Percentiles rank a stretch among this genome's conserved stretches.
Evolutionary conservation across 306 rosid species (phyloP).

Genomic region (Prunus fruticosa): DNA sequence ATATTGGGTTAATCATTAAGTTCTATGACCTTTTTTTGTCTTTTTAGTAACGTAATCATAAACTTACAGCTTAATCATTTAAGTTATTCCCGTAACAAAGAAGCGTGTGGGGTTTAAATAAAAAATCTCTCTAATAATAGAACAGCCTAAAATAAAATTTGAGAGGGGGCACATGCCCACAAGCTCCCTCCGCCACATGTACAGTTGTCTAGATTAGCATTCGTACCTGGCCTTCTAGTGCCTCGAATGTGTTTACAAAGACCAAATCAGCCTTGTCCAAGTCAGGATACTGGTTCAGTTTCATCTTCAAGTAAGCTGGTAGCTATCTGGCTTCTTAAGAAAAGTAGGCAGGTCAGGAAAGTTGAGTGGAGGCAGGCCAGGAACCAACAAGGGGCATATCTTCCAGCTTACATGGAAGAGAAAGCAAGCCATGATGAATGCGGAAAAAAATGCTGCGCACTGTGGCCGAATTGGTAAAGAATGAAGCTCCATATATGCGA

Average conservation of each 20-base stretch:
- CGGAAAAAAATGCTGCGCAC: slow-evolving; percentile 28
- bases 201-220: not conserved
- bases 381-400: slow-evolving; percentile 35
- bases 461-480: slow-evolving; percentile 38
- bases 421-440: slow-evolving; percentile 10
- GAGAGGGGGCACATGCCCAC: too few species aligned
- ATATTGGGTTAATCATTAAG: too few species aligned
- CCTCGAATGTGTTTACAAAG: slow-evolving; percentile 50
- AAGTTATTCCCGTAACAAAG: too few species aligned
- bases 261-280: slow-evolving; percentile 47
- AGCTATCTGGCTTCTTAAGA: slow-evolving; percentile 45
- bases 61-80: too few species aligned
- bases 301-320: slow-evolving; percentile 62
- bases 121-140: too few species aligned
- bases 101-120: too few species aligned
- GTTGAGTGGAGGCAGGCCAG: slow-evolving; percentile 51
- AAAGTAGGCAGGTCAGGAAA: slow-evolving; percentile 46
- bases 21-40: too few species aligned
- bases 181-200: not conserved
- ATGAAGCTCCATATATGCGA: slow-evolving; percentile 27
- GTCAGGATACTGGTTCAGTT: slow-evolving; percentile 53
- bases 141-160: too few species aligned
- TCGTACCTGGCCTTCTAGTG: slow-evolving; percentile 52
- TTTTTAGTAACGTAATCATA: too few species aligned
- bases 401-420: slow-evolving; percentile 31